A percentile compares a stretch with the other conserved stretches of the same genome.
These are phyloP conservation scores for Mortierella claussenii DNA, from an alignment of 192 early-diverging fungal species.

Conservation along the genomic window DNA sequence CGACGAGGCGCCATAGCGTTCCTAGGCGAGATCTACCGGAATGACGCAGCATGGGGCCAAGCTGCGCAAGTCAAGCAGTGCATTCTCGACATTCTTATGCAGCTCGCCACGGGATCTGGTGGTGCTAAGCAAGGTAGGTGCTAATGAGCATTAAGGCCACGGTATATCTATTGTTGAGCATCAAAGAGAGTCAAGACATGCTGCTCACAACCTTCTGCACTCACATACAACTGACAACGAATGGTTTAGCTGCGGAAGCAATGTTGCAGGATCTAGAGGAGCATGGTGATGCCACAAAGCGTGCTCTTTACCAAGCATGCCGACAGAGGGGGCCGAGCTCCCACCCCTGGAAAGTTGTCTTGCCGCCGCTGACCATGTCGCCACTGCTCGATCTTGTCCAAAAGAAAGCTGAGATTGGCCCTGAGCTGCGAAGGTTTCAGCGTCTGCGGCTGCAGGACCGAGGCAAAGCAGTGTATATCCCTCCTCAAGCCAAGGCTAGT, in stretches of 20 bases:
- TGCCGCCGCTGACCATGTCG: neutral
- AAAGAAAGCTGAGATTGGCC: neutral
- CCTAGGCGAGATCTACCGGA: slow-evolving; percentile 2
- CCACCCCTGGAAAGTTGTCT: neutral
- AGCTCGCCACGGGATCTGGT: neutral
- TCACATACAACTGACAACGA: neutral
- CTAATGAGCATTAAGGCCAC: neutral
- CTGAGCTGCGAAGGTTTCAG: neutral
- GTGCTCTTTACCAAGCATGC: neutral
- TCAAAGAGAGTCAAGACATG: too few relatives aligned
- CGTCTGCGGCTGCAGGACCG: neutral
- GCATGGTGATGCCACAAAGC: neutral
- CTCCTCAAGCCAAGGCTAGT: slow-evolving; percentile 3
- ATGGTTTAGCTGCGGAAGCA: neutral
- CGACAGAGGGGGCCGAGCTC: neutral
- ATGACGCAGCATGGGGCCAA: neutral
- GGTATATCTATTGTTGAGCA: too few relatives aligned
- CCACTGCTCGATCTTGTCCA: neutral
- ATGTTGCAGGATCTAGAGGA: neutral
- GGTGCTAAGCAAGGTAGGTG: neutral
- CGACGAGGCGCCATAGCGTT: neutral
- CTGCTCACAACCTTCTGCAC: neutral
- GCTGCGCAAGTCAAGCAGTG: neutral
- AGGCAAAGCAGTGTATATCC: neutral
- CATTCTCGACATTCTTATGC: neutral